Evolutionary conservation across 441 rosid species (phyloP).

Genomic region (California macrophylla): DNA sequence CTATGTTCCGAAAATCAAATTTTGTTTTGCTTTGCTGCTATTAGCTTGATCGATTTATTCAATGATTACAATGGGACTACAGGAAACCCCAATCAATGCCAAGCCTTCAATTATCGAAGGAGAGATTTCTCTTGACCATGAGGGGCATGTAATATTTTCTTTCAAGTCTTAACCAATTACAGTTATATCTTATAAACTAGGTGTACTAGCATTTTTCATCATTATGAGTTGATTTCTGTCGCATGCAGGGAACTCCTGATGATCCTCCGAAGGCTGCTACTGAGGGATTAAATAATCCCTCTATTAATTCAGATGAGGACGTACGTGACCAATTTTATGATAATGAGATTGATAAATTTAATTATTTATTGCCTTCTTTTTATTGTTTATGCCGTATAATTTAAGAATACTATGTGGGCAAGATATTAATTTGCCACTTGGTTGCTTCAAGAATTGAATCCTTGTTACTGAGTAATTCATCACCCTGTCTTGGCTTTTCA

Average conservation of each 20-base stretch:
- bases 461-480: neutral
- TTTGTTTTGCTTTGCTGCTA: neutral
- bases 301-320: slow-evolving; percentile 35
- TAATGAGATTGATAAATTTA: slow-evolving; percentile 10
- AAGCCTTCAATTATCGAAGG: slow-evolving; percentile 46
- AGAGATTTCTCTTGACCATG: slow-evolving; percentile 32
- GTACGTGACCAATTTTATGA: slow-evolving; percentile 23
- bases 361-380: neutral
- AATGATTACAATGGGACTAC: slow-evolving; percentile 18
- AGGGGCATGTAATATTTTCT: slow-evolving; percentile 34
- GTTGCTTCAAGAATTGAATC: neutral
- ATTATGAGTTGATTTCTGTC: slow-evolving; percentile 11
- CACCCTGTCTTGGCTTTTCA: neutral
- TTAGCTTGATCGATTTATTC: slow-evolving; percentile 12
- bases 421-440: neutral
- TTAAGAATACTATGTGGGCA: neutral
- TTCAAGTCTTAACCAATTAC: slow-evolving; percentile 3
- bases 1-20: neutral
- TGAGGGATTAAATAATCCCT: slow-evolving; percentile 30
- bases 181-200: slow-evolving; percentile 6
- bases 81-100: slow-evolving; percentile 48
- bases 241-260: slow-evolving; percentile 37
- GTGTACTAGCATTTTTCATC: neutral
- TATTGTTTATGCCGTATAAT: neutral
- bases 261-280: slow-evolving; percentile 28